A percentile compares a stretch with the other conserved stretches of the same genome.
These are phyloP conservation scores for Seminavis robusta DNA, from an alignment of 108 stramenopile species.

Conservation along the genomic window DNA sequence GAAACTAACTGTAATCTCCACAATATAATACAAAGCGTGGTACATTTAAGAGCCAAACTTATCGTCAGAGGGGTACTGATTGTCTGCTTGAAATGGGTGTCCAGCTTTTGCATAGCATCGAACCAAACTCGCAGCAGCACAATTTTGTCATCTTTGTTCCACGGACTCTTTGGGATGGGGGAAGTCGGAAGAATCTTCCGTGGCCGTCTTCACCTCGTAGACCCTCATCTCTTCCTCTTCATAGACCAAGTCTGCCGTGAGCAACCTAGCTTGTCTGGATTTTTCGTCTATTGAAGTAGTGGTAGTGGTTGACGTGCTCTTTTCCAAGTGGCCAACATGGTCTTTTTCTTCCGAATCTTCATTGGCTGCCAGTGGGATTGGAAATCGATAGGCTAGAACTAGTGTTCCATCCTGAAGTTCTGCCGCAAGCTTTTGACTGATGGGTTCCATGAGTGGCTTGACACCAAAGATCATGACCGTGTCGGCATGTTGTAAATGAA, in stretches of 20 bases:
- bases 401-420: constrained; percentile 52
- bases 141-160: too few relatives aligned
- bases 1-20: too few relatives aligned
- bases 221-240: constrained; percentile 80
- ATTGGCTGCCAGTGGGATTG: constrained; percentile 40
- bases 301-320: constrained; percentile 2
- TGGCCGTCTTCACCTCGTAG: constrained; percentile 27
- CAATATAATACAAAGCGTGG: too few relatives aligned
- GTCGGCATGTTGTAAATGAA: constrained; percentile 2
- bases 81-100: too few relatives aligned
- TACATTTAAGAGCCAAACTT: too few relatives aligned
- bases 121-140: too few relatives aligned
- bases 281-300: neutral
- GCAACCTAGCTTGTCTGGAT: neutral
- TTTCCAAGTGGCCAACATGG: too few relatives aligned
- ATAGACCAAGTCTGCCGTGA: constrained; percentile 56
- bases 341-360: too few relatives aligned
- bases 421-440: constrained; percentile 51
- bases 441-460: constrained; percentile 50
- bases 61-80: too few relatives aligned
- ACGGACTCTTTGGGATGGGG: too few relatives aligned
- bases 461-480: constrained; percentile 83
- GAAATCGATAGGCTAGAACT: constrained; percentile 78
- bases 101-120: too few relatives aligned
- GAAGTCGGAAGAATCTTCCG: too few relatives aligned